Evolutionary conservation across 1,284 basidiomycete genomes (phyloP).

Genomic region (Sanghuangporus baumii): DNA sequence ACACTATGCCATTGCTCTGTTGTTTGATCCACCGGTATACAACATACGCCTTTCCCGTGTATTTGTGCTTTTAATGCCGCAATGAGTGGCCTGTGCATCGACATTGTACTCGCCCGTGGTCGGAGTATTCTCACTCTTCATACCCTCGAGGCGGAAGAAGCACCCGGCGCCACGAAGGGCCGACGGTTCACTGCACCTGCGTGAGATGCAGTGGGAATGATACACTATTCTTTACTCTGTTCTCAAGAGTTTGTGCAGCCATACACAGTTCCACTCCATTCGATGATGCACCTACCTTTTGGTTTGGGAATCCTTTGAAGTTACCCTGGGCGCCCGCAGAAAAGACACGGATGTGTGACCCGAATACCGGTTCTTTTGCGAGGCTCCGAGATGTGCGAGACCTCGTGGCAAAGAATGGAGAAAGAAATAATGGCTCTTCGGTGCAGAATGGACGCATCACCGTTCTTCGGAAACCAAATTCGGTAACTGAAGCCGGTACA

Average conservation of each 20-base stretch:
- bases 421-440: not conserved
- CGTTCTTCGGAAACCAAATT: not conserved
- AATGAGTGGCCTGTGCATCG: not conserved
- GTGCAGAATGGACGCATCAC: not conserved
- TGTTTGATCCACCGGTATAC: not conserved
- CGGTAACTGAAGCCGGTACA: not conserved
- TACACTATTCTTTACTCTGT: not conserved
- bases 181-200: not conserved
- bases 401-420: constrained; percentile 1
- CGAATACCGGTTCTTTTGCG: not conserved
- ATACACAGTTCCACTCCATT: not conserved
- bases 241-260: not conserved
- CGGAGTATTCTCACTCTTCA: not conserved
- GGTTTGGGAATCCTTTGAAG: not conserved
- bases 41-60: not conserved
- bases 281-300: not conserved
- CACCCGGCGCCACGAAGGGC: not conserved
- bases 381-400: not conserved
- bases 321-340: not conserved
- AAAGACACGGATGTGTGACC: not conserved
- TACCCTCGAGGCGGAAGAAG: not conserved
- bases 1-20: not conserved
- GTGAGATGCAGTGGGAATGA: not conserved
- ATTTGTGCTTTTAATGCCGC: not conserved
- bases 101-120: not conserved